Evolutionary conservation across 495 filamentous ascomycete species (phyloP).

Genomic region (Glarea lozoyensis): DNA sequence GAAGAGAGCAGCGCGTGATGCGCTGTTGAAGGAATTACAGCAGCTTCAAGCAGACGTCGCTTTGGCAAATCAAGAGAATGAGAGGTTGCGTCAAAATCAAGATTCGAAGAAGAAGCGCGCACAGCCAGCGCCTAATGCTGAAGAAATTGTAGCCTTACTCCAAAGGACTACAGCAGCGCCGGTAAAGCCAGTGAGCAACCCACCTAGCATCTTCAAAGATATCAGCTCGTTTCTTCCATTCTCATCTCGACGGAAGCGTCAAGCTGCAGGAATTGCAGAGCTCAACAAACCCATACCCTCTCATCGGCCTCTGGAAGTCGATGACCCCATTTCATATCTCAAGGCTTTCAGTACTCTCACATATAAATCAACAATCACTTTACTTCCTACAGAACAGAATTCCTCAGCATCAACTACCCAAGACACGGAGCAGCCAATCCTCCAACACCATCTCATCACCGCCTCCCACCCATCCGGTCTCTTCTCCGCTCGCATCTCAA

Average conservation of each 20-base stretch:
- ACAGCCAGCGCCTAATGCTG: conserved; percentile 5
- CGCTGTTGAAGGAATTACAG: conserved; percentile 17
- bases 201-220: conserved; percentile 24
- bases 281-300: conserved; percentile 30
- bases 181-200: conserved; percentile 24
- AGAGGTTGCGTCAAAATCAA: conserved; percentile 12
- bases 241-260: conserved; percentile 21
- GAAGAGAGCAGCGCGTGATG: conserved; percentile 14
- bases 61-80: conserved; percentile 20
- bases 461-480: conserved; percentile 31
- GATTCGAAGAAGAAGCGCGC: conserved; percentile 4
- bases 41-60: conserved; percentile 21
- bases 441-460: conserved; percentile 28
- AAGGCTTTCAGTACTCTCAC: conserved; percentile 45
- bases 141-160: conserved; percentile 13
- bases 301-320: conserved; percentile 43
- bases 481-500: conserved; percentile 35
- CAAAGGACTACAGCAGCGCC: conserved; percentile 5
- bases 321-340: conserved; percentile 47
- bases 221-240: conserved; percentile 43
- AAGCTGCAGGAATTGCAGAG: conserved; percentile 7
- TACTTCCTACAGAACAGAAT: conserved; percentile 23
- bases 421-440: conserved; percentile 3
- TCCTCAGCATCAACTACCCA: conserved; percentile 11
- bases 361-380: conserved; percentile 38